These are phyloP conservation scores for Pichia sp. DNA, from an alignment of 1,139 yeast species.

Conservation along the genomic window DNA sequence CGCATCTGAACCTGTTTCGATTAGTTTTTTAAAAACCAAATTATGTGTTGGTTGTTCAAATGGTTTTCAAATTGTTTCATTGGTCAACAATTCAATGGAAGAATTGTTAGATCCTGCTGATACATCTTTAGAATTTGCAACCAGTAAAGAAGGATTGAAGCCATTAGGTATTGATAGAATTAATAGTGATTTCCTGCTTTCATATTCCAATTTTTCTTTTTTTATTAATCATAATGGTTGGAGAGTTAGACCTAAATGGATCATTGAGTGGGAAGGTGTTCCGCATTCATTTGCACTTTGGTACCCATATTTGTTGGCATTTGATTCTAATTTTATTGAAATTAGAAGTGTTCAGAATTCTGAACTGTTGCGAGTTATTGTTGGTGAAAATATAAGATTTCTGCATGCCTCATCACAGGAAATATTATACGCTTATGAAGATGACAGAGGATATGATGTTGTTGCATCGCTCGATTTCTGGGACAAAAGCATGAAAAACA, in stretches of 20 bases:
- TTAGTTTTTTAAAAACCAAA: constrained; percentile 81
- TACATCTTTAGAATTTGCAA: constrained; percentile 93
- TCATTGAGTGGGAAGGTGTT: constrained; percentile 93
- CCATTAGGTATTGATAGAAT: constrained; percentile 90
- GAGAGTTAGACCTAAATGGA: constrained; percentile 92
- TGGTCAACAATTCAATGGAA: constrained; percentile 72
- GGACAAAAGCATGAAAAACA: constrained; percentile 38
- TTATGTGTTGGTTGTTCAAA: constrained; percentile 93
- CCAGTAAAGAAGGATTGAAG: constrained; percentile 72
- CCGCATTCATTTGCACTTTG: constrained; percentile 90
- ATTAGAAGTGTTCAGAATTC: constrained; percentile 87
- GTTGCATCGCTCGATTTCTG: constrained; percentile 89
- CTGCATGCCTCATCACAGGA: constrained; percentile 89
- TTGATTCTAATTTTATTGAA: constrained; percentile 86
- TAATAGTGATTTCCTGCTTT: constrained; percentile 78
- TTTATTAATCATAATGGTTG: constrained; percentile 93
- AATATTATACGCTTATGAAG: constrained; percentile 87
- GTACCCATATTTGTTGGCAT: constrained; percentile 88
- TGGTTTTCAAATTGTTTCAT: constrained; percentile 88
- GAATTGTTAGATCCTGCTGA: constrained; percentile 90
- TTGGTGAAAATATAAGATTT: constrained; percentile 89
- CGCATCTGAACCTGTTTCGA: constrained; percentile 83
- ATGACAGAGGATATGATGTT: constrained; percentile 82
- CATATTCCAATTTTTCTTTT: constrained; percentile 89
- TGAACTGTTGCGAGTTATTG: constrained; percentile 75